Conservation (phyloP, 164 flowering plant species). For the Chimonanthus salicifolius region DNA sequence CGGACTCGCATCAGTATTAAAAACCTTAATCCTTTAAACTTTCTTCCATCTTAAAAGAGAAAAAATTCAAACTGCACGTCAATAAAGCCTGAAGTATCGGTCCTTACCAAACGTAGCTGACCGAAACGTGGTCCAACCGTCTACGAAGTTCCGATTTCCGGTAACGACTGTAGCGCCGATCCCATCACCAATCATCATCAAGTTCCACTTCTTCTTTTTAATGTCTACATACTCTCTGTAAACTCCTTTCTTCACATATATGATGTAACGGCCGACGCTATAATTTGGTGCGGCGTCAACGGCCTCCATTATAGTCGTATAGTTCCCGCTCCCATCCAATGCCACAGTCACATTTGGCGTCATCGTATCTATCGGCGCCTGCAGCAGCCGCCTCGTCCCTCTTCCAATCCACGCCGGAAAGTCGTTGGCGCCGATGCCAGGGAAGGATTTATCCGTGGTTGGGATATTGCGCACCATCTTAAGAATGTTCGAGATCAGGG, state of each 20-base stretch:
- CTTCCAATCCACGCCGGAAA: constrained; percentile 58
- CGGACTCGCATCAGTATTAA: too few species aligned
- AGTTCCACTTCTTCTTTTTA: constrained; percentile 49
- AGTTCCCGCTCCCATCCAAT: constrained; percentile 65
- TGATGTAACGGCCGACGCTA: constrained; percentile 37
- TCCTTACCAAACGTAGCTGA: constrained; percentile 58
- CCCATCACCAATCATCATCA: constrained; percentile 55
- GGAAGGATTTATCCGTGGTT: not conserved
- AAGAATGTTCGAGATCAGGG: constrained; percentile 43
- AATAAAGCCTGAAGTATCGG: not conserved
- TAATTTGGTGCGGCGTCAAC: constrained; percentile 57
- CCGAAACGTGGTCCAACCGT: constrained; percentile 57
- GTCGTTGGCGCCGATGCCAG: not conserved
- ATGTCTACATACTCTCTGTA: constrained; percentile 54
- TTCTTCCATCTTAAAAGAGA: too few species aligned
- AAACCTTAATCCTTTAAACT: too few species aligned
- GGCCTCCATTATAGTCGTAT: constrained; percentile 53
- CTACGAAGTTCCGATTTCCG: constrained; percentile 37
- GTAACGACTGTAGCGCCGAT: constrained; percentile 38
- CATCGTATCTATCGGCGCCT: constrained; percentile 20
- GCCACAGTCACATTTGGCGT: constrained; percentile 59
- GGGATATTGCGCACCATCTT: constrained; percentile 28
- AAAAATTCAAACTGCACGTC: not conserved
- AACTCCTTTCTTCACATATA: constrained; percentile 46
- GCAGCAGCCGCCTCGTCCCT: constrained; percentile 47